Evolutionary conservation across 2,329 filamentous ascomycete genomes (phyloP), one percentile per base, ranked within the genome.

Genomic region (Lasiodiplodia theobromae): DNA sequence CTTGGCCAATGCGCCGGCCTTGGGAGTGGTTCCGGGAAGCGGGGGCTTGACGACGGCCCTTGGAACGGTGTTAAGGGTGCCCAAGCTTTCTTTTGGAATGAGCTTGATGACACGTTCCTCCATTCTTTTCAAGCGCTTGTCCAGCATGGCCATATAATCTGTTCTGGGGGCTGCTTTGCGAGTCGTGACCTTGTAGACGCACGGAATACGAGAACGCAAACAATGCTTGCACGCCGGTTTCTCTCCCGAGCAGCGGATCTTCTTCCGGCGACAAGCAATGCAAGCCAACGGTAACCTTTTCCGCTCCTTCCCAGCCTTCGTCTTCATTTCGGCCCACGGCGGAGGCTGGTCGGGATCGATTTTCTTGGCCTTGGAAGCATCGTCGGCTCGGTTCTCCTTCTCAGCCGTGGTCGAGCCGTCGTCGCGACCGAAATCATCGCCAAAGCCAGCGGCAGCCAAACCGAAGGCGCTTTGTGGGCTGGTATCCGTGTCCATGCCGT

Each of bases 91-190:
- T 77, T 95, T 97, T 0, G 96, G 95, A 34, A 98, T 91, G 69
- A 95, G 91, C 79, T 97, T 97, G 82, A 98, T 96, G 71, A 98
- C 96, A 68, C 95, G 91, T 75, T 98, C 95, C 80, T 99, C 96
- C 96, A 98, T 98, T 68, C 95, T 87, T 83, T 97, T 97, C 72
- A 98, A 80, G 66, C 96, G 88, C 81, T 97, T 97, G 81, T 98
- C 96, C 74, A 98, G 83, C 94, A 98, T 98, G 52, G 94, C 94
- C 96, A 98, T 98, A 80, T 98, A 98, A 80, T 98, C 96, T 21
- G 96, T 98, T 65, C 96, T 87, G 2, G 96, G 96, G 3, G 94
- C 94, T 1, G 95, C 94, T 79, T 98, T 98, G 70, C 96, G 87
- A 4, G 94, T 94, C 0, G 94, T 98, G 69, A 97, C 93, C 77